Evolutionary conservation across 345 rosid genomes (phyloP).

Genomic region (Citrus sinensis): DNA sequence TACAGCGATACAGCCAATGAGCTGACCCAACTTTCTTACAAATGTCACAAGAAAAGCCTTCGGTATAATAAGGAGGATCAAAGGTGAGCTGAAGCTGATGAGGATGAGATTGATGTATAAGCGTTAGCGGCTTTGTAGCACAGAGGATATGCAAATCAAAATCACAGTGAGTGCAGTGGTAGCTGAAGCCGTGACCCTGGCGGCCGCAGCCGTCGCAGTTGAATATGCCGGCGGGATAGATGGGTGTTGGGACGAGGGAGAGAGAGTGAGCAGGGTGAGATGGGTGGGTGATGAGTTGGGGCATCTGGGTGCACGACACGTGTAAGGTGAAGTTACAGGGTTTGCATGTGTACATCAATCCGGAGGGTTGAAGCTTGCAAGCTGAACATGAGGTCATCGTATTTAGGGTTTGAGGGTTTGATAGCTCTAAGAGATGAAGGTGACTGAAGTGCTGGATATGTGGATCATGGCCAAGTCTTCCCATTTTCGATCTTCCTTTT

Average conservation of each 20-base stretch:
- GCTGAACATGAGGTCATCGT: conserved; percentile 33
- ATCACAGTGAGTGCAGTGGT: conserved; percentile 49
- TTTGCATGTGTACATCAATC: conserved; percentile 47
- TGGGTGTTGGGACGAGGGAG: conserved; percentile 40
- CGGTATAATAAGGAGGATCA: conserved; percentile 39
- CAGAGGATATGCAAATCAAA: conserved; percentile 49
- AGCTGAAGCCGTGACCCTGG: conserved; percentile 48
- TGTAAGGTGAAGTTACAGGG: conserved; percentile 60
- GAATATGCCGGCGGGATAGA: conserved; percentile 43
- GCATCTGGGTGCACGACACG: conserved; percentile 49
- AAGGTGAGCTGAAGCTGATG: conserved; percentile 47
- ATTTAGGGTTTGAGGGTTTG: conserved; percentile 22
- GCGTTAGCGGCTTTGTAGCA: conserved; percentile 44
- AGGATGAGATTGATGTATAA: conserved; percentile 36
- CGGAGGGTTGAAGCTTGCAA: conserved; percentile 30
- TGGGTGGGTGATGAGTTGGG: conserved; percentile 50
- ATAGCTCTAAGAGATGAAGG: conserved; percentile 48
- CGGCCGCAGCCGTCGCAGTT: conserved; percentile 54
- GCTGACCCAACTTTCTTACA: conserved; percentile 41
- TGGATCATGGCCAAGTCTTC: conserved; percentile 37
- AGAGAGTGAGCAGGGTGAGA: conserved; percentile 50
- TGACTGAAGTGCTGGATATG: conserved; percentile 50
- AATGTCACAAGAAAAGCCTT: conserved; percentile 55
- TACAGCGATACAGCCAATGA: conserved; percentile 65
- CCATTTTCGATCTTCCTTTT: conserved; percentile 24